A percentile compares a stretch with the other conserved stretches of the same genome.
Conservation (phyloP, 768 basidiomycete species). For the Leccinum subgranulosum region DNA sequence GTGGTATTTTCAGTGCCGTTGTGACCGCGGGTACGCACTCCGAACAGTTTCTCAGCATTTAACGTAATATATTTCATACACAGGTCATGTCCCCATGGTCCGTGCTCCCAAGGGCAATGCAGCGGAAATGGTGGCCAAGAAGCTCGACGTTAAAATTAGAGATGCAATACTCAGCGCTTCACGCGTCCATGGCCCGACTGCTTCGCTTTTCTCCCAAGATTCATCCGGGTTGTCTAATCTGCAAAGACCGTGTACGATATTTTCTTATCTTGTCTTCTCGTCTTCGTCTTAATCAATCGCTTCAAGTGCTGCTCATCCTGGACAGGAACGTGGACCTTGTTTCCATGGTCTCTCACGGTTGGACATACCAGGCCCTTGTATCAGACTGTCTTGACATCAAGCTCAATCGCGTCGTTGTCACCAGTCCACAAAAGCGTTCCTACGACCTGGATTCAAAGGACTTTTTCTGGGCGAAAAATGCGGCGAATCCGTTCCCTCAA, state of each 20-base stretch:
- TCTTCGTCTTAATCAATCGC: conserved; percentile 8
- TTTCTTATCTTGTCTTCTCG: neutral
- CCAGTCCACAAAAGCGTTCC: conserved; percentile 68
- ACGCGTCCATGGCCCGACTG: conserved; percentile 50
- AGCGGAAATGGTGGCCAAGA: conserved; percentile 98
- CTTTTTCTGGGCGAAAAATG: conserved; percentile 98
- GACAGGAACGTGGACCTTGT: conserved; percentile 95
- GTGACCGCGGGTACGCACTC: conserved; percentile 73
- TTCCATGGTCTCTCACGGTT: conserved; percentile 91
- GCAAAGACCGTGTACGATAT: conserved; percentile 75
- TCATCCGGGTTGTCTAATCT: conserved; percentile 80
- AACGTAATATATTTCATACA: neutral
- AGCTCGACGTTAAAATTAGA: conserved; percentile 86
- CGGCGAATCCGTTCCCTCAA: conserved; percentile 94
- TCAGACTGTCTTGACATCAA: conserved; percentile 98
- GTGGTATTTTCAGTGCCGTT: conserved; percentile 87
- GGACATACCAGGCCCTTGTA: conserved; percentile 98
- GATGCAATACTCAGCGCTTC: conserved; percentile 76
- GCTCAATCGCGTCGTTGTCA: conserved; percentile 89
- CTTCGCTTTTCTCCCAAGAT: conserved; percentile 76
- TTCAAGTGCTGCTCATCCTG: conserved; percentile 82
- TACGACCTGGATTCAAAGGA: conserved; percentile 98
- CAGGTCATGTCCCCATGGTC: neutral
- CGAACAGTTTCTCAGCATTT: neutral
- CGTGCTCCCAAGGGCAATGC: conserved; percentile 94